Evolutionary conservation across 2,329 filamentous ascomycete species (phyloP).

Genomic region (Apiospora pterosperma): DNA sequence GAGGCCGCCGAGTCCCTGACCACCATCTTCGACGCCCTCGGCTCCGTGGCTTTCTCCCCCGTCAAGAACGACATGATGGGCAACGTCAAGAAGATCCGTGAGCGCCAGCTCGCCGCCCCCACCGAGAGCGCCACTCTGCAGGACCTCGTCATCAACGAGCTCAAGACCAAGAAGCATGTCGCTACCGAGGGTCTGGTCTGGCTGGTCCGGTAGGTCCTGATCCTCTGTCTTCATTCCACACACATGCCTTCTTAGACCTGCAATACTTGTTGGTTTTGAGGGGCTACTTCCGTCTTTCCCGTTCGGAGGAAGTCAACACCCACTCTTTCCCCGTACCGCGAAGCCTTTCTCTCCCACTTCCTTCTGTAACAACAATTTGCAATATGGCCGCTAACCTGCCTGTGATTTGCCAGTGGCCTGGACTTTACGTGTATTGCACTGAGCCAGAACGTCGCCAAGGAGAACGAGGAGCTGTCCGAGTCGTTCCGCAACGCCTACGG

Average conservation of each 20-base stretch:
- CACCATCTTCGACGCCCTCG: conserved; percentile 74
- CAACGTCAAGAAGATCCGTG: conserved; percentile 95
- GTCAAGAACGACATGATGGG: conserved; percentile 90
- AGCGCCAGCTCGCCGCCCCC: conserved; percentile 75
- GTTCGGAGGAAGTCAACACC: background rate
- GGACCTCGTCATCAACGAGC: conserved; percentile 78
- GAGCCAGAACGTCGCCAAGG: conserved; percentile 67
- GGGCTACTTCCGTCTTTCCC: background rate
- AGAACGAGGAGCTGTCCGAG: conserved; percentile 70
- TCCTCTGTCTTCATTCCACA: background rate
- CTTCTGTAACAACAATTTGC: background rate
- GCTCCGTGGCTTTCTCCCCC: conserved; percentile 74
- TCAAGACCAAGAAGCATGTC: conserved; percentile 83
- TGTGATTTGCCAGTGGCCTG: conserved; percentile 61
- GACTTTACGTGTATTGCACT: conserved; percentile 91
- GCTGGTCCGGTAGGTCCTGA: conserved; percentile 69
- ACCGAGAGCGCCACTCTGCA: conserved; percentile 81
- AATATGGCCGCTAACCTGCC: background rate
- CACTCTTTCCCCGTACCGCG: background rate
- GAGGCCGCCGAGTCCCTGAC: conserved; percentile 85
- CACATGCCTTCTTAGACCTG: background rate
- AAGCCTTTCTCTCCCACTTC: background rate
- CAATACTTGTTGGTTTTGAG: background rate
- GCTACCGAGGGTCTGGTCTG: conserved; percentile 89
- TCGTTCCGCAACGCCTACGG: conserved; percentile 88